A percentile compares a stretch with the other conserved stretches of the same genome.
Conservation (phyloP, 352 stramenopile species). For the Phytophthora ohioensis region DNA sequence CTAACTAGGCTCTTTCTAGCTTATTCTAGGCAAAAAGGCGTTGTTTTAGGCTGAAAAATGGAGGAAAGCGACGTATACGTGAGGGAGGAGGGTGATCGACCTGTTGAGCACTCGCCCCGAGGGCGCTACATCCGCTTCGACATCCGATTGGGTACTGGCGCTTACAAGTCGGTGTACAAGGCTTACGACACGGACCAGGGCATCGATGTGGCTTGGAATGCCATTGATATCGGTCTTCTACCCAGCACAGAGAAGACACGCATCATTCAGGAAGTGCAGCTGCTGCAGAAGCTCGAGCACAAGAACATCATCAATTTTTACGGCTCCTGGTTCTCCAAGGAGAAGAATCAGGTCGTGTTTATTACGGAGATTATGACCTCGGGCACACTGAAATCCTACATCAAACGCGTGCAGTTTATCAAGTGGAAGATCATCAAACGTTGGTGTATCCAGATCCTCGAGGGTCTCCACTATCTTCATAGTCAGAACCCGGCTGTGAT, state of each 20-base stretch:
- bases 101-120: conserved; percentile 82
- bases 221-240: conserved; percentile 97
- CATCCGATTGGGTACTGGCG: conserved; percentile 80
- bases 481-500: conserved; percentile 92
- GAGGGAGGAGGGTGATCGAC: conserved; percentile 75
- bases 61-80: conserved; percentile 78
- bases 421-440: conserved; percentile 99
- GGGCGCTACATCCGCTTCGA: conserved; percentile 89
- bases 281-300: conserved; percentile 98
- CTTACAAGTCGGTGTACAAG: conserved; percentile 94
- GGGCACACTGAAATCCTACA: conserved; percentile 96
- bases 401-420: conserved; percentile 98
- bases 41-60: conserved; percentile 41
- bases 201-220: conserved; percentile 99
- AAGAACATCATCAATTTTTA: conserved; percentile 99
- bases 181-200: conserved; percentile 98
- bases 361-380: conserved; percentile 99
- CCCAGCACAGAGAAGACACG: conserved; percentile 94
- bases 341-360: conserved; percentile 99
- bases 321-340: conserved; percentile 97
- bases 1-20: conserved; percentile 1
- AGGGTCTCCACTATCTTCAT: conserved; percentile 94
- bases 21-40: conserved; percentile 8
- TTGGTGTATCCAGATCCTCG: conserved; percentile 98
- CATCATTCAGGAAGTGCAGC: conserved; percentile 98